Conservation (phyloP, 2,329 filamentous ascomycete genomes). For the Phialocephala subalpina region DNA sequence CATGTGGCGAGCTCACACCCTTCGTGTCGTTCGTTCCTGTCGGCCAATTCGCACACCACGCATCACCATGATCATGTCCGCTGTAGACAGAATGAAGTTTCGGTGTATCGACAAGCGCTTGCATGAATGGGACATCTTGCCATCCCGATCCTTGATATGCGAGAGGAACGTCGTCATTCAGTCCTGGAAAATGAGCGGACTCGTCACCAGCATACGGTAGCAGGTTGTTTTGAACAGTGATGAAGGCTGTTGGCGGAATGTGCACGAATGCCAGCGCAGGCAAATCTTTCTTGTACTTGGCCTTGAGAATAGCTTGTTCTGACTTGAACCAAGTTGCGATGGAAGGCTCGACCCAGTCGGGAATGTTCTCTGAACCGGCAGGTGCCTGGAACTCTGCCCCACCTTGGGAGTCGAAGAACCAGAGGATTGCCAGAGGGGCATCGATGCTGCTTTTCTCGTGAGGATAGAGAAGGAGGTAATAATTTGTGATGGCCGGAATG, state of each 20-base stretch:
- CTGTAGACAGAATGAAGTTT: slow-evolving; percentile 67
- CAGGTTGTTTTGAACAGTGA: slow-evolving; percentile 47
- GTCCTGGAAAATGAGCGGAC: slow-evolving; percentile 52
- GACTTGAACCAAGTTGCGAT: slow-evolving; percentile 54
- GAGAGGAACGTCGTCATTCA: slow-evolving; percentile 52
- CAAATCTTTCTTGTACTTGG: slow-evolving; percentile 46
- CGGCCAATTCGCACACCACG: slow-evolving; percentile 63
- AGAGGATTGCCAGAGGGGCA: slow-evolving; percentile 60
- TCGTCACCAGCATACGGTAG: slow-evolving; percentile 33
- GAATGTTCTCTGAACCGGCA: slow-evolving; percentile 38
- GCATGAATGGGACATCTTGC: slow-evolving; percentile 69
- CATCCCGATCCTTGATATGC: slow-evolving; percentile 39
- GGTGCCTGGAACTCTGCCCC: slow-evolving; percentile 56
- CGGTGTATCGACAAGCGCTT: slow-evolving; percentile 60
- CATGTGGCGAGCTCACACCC: slow-evolving; percentile 55
- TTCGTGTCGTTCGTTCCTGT: slow-evolving; percentile 49
- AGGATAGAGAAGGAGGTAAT: slow-evolving; percentile 59
- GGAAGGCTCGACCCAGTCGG: slow-evolving; percentile 54
- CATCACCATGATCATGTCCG: slow-evolving; percentile 72
- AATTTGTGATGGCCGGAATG: slow-evolving; percentile 58
- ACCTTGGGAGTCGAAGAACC: slow-evolving; percentile 76
- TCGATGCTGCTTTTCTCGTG: slow-evolving; percentile 39
- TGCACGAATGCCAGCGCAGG: slow-evolving; percentile 64
- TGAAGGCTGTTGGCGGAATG: slow-evolving; percentile 55
- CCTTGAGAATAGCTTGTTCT: slow-evolving; percentile 43